Conservation (phyloP, 2,329 filamentous ascomycete species). For the Trichoderma semiorbis region DNA sequence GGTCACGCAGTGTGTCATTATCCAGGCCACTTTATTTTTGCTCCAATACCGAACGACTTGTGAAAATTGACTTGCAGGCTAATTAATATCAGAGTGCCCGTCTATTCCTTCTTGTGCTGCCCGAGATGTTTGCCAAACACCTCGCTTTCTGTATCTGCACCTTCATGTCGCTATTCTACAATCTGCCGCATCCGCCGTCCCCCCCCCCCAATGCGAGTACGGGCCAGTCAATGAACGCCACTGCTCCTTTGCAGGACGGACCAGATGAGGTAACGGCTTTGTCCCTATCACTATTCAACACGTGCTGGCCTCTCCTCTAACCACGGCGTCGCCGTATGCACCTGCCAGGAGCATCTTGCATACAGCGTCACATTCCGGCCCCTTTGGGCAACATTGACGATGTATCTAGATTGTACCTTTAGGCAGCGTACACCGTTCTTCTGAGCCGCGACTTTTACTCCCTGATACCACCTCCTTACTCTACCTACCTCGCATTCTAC, state of each 20-base stretch:
- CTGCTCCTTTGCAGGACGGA: slow-evolving; percentile 1
- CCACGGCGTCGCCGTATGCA: slow-evolving; percentile 16
- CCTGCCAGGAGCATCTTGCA: slow-evolving; percentile 17
- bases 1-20: not conserved
- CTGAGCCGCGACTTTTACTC: not conserved
- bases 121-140: not conserved
- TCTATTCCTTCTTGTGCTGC: not conserved
- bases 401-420: slow-evolving; percentile 12
- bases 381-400: not conserved
- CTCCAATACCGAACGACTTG: not conserved
- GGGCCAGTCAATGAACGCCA: slow-evolving; percentile 1
- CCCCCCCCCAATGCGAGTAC: not conserved
- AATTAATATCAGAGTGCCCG: not conserved
- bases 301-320: slow-evolving; percentile 15
- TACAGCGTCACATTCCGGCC: slow-evolving; percentile 8
- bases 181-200: not conserved
- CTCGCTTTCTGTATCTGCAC: not conserved
- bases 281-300: slow-evolving; percentile 10
- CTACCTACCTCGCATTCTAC: not conserved
- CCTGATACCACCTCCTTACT: not conserved
- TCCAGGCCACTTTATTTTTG: not conserved
- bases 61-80: too few species aligned
- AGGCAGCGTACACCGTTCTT: slow-evolving; percentile 11
- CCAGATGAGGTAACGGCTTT: not conserved
- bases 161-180: not conserved